phyloP scores from a whole-genome alignment of 108 stramenopile species.

The Nitzschia putrida region DNA sequence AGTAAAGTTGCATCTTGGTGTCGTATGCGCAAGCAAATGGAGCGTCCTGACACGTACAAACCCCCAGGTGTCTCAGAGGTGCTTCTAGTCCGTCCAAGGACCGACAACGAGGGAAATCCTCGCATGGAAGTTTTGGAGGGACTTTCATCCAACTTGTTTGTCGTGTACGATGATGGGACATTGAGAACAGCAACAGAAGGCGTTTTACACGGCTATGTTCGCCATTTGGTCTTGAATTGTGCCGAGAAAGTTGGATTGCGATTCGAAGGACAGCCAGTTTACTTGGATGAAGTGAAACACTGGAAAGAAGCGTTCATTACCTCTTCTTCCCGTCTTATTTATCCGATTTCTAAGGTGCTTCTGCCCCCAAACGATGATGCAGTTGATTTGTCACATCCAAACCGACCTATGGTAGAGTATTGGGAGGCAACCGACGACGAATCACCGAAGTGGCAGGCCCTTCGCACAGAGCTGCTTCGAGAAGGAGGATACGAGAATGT shows the following conservation, averaged over 20 bases:
- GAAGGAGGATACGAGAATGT: conserved; percentile 3
- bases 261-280: conserved; percentile 41
- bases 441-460: conserved; percentile 28
- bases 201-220: conserved; percentile 68
- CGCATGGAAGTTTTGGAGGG: conserved; percentile 74
- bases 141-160: conserved; percentile 79
- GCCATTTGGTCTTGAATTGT: conserved; percentile 55
- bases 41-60: conserved; percentile 36
- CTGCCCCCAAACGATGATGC: conserved; percentile 26
- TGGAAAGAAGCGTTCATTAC: conserved; percentile 84
- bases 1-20: conserved; percentile 87
- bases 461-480: conserved; percentile 32
- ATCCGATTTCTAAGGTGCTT: conserved; percentile 55
- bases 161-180: conserved; percentile 63
- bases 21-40: conserved; percentile 38
- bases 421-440: background rate
- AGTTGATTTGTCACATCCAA: background rate
- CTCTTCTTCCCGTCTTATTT: conserved; percentile 63
- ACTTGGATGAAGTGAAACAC: conserved; percentile 47
- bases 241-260: conserved; percentile 31
- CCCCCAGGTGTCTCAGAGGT: conserved; percentile 39
- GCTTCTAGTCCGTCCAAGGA: conserved; percentile 26
- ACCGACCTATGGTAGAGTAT: conserved; percentile 3
- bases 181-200: conserved; percentile 53
- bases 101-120: conserved; percentile 12